Conservation (phyloP, 208 protist species). For the Trypanosomatidae sp. region DNA sequence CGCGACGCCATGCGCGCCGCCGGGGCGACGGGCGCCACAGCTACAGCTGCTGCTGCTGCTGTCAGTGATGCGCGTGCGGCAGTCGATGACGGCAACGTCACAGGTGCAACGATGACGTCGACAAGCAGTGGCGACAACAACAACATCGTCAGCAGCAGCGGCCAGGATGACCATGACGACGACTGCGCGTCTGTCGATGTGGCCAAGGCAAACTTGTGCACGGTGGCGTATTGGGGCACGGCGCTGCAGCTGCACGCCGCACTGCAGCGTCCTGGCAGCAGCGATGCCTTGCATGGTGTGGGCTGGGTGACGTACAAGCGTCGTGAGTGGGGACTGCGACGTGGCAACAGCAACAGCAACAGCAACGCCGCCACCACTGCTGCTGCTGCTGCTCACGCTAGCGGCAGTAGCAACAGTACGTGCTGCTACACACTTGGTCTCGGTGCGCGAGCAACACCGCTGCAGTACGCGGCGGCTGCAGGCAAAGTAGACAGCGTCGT, state of each 20-base stretch:
- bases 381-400: neutral
- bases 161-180: neutral
- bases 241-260: constrained; percentile 24
- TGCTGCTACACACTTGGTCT: constrained; percentile 42
- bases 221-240: constrained; percentile 46
- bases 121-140: neutral
- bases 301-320: constrained; percentile 51
- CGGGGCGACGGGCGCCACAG: no score
- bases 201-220: constrained; percentile 56
- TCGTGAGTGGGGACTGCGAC: constrained; percentile 60
- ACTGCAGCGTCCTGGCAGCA: constrained; percentile 17
- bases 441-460: constrained; percentile 51
- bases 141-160: neutral
- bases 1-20: no score
- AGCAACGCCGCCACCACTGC: neutral
- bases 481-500: constrained; percentile 66
- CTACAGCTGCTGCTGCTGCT: no score
- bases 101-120: neutral
- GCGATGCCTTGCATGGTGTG: constrained; percentile 11
- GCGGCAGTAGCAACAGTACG: constrained; percentile 3
- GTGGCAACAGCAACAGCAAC: constrained; percentile 5
- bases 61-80: no score
- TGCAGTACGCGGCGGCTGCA: constrained; percentile 71
- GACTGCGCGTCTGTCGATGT: constrained; percentile 6
- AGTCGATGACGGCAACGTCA: neutral